Evolutionary conservation across 805 yeast species (phyloP), one percentile per base, ranked within the genome.

Genomic region (Ogataea methanolica): DNA sequence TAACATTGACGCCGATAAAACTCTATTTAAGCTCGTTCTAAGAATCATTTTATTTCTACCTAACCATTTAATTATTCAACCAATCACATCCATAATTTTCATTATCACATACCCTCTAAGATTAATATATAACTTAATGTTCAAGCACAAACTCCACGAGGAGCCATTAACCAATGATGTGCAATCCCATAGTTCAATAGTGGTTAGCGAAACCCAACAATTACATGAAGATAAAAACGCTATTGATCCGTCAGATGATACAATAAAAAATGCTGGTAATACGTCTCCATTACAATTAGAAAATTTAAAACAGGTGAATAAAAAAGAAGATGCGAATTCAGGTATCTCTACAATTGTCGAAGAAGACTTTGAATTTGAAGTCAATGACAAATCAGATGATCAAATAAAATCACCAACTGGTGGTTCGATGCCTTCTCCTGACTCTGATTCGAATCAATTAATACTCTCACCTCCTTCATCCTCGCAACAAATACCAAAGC

Each of bases 71-170:
- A 52, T 83, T 5, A 51, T 77, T n/a, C 74, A 73, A 47, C 90
- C 91, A 2, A 47, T 79, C 15, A 50, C 66, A 5, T 68, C 74
- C 42, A 39, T 75, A 1, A 73, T 86, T 77, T 71, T 67, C 43
- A 50, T 83, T n/a, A 47, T 78, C 6, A 72, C 82, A 2, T 79
- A 74, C 56, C 91, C 91, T 0, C 64, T 82, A 50, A 68, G 72
- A 47, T 56, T 78, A 16, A 58, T 79, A 29, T 59, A 52, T 34
- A 12, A 17, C 4, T 8, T 49, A 2, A 1, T 49, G 5, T 44
- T 44, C 14, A 33, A 19, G 2, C 23, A n/a, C n/a, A 23, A 11
- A 12, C 41, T 33, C 36, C 36, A 15, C 17, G 17, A 33, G 17
- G 36, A 33, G 5, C 7, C 7, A 12, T 5, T 33, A 15, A 33